These are phyloP conservation scores for Exutisphaerella laricina DNA, from an alignment of 2,329 filamentous ascomycete species.

Conservation along the genomic window DNA sequence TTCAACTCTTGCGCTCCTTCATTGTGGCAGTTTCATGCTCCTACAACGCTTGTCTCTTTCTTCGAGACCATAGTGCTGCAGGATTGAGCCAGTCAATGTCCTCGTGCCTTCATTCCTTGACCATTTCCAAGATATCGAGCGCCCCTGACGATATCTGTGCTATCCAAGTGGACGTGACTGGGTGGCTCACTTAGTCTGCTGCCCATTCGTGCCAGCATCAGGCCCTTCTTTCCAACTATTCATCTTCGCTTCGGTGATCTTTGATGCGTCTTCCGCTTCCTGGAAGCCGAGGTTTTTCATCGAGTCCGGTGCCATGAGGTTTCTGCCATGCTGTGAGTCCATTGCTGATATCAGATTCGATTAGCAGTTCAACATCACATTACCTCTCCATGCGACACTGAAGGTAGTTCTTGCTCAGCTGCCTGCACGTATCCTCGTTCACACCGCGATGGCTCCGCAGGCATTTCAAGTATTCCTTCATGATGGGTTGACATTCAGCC, in stretches of 20 bases:
- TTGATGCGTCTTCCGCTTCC: conserved; percentile 7
- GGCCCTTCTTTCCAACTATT: conserved; percentile 10
- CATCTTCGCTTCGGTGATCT: not conserved
- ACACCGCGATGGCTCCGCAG: conserved; percentile 77
- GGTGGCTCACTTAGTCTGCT: conserved; percentile 2
- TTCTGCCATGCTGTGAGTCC: conserved; percentile 43
- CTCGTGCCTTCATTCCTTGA: not conserved
- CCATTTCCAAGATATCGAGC: not conserved
- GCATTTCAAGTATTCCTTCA: conserved; percentile 78
- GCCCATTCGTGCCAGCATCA: conserved; percentile 6
- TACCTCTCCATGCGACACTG: conserved; percentile 92
- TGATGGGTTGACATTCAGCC: conserved; percentile 88
- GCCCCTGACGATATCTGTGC: not conserved
- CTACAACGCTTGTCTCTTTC: not conserved
- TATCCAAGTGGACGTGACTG: no score
- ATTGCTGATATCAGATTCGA: not conserved
- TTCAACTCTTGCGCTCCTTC: not conserved
- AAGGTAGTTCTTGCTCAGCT: conserved; percentile 82
- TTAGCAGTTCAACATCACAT: conserved; percentile 7
- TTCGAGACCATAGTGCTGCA: not conserved
- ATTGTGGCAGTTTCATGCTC: not conserved
- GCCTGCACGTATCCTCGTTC: conserved; percentile 80
- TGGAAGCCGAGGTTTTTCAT: conserved; percentile 86
- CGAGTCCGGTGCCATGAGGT: conserved; percentile 92
- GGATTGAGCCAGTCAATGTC: not conserved